phyloP scores from a whole-genome alignment of 805 yeast genomes.

The Jamesozyma lodderae region DNA sequence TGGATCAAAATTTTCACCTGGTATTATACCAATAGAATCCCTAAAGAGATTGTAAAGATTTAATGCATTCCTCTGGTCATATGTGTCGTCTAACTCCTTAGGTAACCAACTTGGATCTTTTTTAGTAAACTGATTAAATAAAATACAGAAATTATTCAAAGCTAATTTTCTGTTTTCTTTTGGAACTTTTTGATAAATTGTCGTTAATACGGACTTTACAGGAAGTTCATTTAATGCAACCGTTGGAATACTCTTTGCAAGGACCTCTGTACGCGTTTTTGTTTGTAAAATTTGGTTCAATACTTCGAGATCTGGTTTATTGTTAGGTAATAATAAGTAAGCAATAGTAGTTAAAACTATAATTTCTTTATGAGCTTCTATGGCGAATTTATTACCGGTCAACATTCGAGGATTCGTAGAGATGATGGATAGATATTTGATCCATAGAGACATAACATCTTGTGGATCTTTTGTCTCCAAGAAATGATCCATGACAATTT shows the following conservation, averaged over 20 bases:
- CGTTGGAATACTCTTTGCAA: neutral
- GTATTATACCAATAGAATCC: neutral
- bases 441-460: constrained; percentile 28
- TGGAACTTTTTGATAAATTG: neutral
- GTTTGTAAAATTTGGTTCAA: constrained; percentile 20
- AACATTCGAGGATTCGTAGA: constrained; percentile 11
- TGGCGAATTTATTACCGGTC: constrained; percentile 1
- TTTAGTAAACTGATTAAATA: constrained; percentile 9
- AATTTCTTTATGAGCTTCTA: constrained; percentile 15
- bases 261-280: constrained; percentile 1
- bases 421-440: constrained; percentile 19
- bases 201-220: neutral
- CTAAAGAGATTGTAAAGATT: constrained; percentile 1
- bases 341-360: constrained; percentile 20
- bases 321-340: constrained; percentile 19
- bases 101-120: constrained; percentile 8
- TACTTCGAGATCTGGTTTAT: constrained; percentile 14
- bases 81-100: constrained; percentile 8
- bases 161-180: neutral
- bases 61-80: constrained; percentile 2
- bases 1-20: constrained; percentile 6
- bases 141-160: constrained; percentile 3
- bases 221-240: neutral
- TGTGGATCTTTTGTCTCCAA: constrained; percentile 14
- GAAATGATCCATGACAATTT: constrained; percentile 17